phyloP scores from a whole-genome alignment of 176 grass and related monocot genomes.

The Metroxylon sagu region DNA sequence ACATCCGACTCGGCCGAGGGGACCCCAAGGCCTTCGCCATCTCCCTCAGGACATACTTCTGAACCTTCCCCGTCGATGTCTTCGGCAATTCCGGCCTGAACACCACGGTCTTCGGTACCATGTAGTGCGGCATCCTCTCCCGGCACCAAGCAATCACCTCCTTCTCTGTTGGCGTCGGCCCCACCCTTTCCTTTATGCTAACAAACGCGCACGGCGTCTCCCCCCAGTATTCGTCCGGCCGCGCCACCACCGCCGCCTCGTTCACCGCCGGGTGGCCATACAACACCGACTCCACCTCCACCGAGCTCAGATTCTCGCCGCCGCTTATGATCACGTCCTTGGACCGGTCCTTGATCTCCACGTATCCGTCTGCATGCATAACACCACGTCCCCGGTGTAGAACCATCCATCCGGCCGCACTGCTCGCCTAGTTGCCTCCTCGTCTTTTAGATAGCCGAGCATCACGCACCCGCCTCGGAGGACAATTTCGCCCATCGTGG shows the following conservation, averaged over 20 bases:
- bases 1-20: slow-evolving; percentile 31
- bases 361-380: slow-evolving; percentile 71
- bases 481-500: slow-evolving; percentile 60
- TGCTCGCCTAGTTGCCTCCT: slow-evolving; percentile 24
- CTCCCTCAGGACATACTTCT: slow-evolving; percentile 51
- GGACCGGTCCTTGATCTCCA: slow-evolving; percentile 75
- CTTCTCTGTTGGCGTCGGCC: slow-evolving; percentile 18
- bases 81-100: slow-evolving; percentile 53
- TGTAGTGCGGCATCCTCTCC: slow-evolving; percentile 67
- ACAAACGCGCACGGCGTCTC: slow-evolving; percentile 92
- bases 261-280: slow-evolving; percentile 64
- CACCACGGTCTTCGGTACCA: slow-evolving; percentile 68
- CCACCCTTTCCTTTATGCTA: slow-evolving; percentile 32
- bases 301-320: slow-evolving; percentile 93
- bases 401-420: slow-evolving; percentile 56
- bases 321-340: slow-evolving; percentile 96
- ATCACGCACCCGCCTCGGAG: slow-evolving; percentile 47
- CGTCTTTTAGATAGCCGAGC: slow-evolving; percentile 62
- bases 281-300: slow-evolving; percentile 74
- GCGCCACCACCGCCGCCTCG: slow-evolving; percentile 70
- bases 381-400: slow-evolving; percentile 74
- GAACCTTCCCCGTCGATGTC: slow-evolving; percentile 77
- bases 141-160: slow-evolving; percentile 60
- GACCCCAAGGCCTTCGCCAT: not conserved
- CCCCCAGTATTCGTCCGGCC: slow-evolving; percentile 67